Conservation (phyloP, 176 grass and related monocot species). For the Echinochloa phyllopogon region DNA sequence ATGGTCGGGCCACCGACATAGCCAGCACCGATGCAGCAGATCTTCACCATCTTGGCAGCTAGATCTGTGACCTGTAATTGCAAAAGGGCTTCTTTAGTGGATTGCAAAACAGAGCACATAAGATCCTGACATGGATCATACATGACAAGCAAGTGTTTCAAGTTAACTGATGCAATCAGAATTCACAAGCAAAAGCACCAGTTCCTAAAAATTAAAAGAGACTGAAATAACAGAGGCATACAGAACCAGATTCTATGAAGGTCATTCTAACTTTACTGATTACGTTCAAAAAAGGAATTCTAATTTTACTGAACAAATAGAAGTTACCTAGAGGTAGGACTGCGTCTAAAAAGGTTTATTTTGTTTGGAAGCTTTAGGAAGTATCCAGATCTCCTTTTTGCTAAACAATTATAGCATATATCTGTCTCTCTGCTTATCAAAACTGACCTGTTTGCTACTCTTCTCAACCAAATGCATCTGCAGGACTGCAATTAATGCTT, state of each 20-base stretch:
- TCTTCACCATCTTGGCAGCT: conserved; percentile 86
- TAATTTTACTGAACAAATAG: neutral
- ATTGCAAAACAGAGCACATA: neutral
- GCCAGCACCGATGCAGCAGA: conserved; percentile 93
- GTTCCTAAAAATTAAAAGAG: conserved; percentile 30
- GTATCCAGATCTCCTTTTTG: neutral
- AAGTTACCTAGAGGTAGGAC: neutral
- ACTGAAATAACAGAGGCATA: conserved; percentile 1
- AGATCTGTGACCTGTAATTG: conserved; percentile 19
- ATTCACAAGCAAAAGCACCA: conserved; percentile 11
- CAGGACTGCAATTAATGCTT: conserved; percentile 5
- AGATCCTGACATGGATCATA: neutral
- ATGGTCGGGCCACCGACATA: conserved; percentile 93
- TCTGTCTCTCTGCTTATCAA: neutral
- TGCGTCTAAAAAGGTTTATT: conserved; percentile 16
- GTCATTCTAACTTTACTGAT: neutral
- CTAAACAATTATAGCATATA: neutral
- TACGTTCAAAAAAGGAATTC: no score
- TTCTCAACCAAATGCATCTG: conserved; percentile 7
- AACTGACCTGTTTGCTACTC: neutral
- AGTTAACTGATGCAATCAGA: neutral
- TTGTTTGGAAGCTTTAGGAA: neutral
- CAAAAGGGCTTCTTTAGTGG: neutral
- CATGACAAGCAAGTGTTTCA: neutral
- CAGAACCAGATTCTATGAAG: neutral